phyloP scores from a whole-genome alignment of 176 grass and related monocot species.

The Poa pratensis region DNA sequence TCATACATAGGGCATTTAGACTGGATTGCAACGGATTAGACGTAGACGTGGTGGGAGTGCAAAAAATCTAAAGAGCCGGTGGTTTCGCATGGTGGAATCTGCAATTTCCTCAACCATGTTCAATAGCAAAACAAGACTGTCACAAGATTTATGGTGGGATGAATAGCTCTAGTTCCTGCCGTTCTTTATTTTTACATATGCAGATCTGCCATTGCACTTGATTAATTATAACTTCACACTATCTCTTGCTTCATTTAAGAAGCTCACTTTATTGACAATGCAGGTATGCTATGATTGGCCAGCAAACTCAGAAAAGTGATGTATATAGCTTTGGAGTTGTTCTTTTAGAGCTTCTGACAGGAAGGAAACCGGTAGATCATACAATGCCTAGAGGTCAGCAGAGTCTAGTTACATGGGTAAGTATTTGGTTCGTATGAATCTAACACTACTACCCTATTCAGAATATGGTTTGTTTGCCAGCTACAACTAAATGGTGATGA shows the following conservation, averaged over 20 bases:
- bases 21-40: no score
- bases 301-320: constrained; percentile 88
- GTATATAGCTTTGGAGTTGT: constrained; percentile 94
- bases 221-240: not conserved
- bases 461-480: not conserved
- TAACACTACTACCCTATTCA: not conserved
- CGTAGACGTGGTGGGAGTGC: no score
- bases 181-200: not conserved
- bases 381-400: constrained; percentile 94
- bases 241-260: not conserved
- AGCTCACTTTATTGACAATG: constrained; percentile 17
- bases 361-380: constrained; percentile 88
- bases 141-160: not conserved
- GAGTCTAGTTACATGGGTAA: constrained; percentile 92
- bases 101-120: no score
- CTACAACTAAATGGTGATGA: not conserved
- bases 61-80: no score
- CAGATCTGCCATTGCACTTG: not conserved
- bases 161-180: not conserved
- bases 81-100: no score
- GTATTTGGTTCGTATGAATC: constrained; percentile 32
- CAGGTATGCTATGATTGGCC: constrained; percentile 93
- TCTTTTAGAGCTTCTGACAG: constrained; percentile 90
- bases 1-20: no score
- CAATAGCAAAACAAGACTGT: constrained; percentile 3